Conservation (phyloP, 2,329 filamentous ascomycete genomes). For the Xylariaceae sp. region DNA sequence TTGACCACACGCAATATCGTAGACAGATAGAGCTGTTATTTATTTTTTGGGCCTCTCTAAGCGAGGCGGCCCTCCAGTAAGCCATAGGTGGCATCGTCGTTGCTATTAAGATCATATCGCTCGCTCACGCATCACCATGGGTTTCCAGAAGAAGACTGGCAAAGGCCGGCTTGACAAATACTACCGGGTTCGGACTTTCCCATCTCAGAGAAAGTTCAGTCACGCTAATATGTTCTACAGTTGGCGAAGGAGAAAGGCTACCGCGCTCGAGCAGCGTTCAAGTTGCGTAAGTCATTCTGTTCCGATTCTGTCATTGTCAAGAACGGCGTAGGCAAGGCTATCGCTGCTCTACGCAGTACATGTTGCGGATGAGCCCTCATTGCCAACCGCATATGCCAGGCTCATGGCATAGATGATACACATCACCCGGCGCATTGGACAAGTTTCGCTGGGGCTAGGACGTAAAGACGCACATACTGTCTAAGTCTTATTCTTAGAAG, state of each 20-base stretch:
- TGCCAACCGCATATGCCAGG: too few relatives aligned
- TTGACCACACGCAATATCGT: too few relatives aligned
- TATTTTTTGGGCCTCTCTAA: not conserved
- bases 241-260: constrained; percentile 92
- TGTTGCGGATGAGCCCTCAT: too few relatives aligned
- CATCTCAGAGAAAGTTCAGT: not conserved
- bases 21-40: too few relatives aligned
- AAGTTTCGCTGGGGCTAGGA: too few relatives aligned
- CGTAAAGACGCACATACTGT: too few relatives aligned
- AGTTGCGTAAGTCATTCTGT: constrained; percentile 6
- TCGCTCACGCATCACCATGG: constrained; percentile 63
- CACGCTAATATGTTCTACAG: constrained; percentile 46
- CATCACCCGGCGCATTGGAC: too few relatives aligned
- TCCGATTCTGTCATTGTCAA: too few relatives aligned
- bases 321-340: not conserved
- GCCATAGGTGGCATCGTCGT: not conserved
- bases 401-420: too few relatives aligned
- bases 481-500: too few relatives aligned
- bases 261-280: constrained; percentile 27
- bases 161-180: constrained; percentile 97
- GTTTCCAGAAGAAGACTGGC: constrained; percentile 97
- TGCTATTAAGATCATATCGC: constrained; percentile 6
- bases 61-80: not conserved
- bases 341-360: too few relatives aligned
- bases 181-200: constrained; percentile 60